phyloP scores from a whole-genome alignment of 306 rosid genomes.

The Lithocarpus polystachyus region DNA sequence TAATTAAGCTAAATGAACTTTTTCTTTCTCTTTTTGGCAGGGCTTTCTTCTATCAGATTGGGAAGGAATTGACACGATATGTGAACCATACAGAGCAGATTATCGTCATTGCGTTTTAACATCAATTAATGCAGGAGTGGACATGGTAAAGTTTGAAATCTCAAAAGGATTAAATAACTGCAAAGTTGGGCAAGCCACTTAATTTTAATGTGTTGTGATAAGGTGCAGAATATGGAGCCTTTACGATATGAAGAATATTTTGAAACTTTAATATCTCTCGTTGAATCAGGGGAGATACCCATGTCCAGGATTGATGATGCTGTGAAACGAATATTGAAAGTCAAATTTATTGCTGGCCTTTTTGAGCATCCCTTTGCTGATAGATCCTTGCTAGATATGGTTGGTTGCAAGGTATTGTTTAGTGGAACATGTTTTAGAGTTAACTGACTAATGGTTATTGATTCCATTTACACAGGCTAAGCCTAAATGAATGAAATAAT shows the following conservation, averaged over 20 bases:
- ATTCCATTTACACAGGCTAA: no score
- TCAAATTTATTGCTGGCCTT: constrained; percentile 74
- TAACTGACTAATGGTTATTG: not conserved
- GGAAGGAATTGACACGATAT: constrained; percentile 70
- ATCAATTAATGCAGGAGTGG: constrained; percentile 75
- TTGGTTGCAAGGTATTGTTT: constrained; percentile 75
- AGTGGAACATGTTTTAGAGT: constrained; percentile 2
- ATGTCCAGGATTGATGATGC: constrained; percentile 75
- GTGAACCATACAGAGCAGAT: constrained; percentile 53
- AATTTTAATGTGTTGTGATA: constrained; percentile 2
- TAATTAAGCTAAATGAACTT: no score
- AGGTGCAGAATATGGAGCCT: constrained; percentile 73
- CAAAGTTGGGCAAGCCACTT: not conserved
- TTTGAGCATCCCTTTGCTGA: constrained; percentile 68
- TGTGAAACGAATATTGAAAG: constrained; percentile 78
- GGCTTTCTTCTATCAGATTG: constrained; percentile 85
- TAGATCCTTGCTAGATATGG: constrained; percentile 67
- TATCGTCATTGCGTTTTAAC: constrained; percentile 58
- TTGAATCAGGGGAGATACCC: constrained; percentile 64
- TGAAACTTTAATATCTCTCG: constrained; percentile 48
- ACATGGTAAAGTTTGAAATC: constrained; percentile 56
- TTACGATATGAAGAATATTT: constrained; percentile 41
- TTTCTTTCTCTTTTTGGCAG: constrained; percentile 29
- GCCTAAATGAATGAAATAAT: no score
- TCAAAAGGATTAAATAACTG: not conserved